Evolutionary conservation across 148 eudicot species (phyloP), one percentile per base, ranked within the genome.

Genomic region (Spergularia bocconei): DNA sequence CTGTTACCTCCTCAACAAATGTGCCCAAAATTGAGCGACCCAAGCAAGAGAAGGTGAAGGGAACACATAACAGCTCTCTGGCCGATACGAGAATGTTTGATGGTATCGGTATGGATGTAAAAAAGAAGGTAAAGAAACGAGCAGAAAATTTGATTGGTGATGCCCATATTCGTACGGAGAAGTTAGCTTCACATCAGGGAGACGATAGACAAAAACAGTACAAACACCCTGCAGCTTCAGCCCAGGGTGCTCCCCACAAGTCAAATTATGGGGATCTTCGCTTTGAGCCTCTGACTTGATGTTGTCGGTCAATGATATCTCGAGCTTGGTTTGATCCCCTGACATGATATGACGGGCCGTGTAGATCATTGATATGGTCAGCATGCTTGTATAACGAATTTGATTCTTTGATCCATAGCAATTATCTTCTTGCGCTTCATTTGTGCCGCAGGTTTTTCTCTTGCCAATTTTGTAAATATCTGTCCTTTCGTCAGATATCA

Each of bases 121-220:
- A 88, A 85, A 91, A 91, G 76, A 95, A 89, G 77, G 84, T 84
- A 23, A 91, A 92, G 79, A 88, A 85, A 87, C 89, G 84, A 86
- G 85, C 85, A 67, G 91, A 90, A 64, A 29, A 64, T 14, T 83
- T 79, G 23, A 33, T 29, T 33, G 83, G 71, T 41, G 91, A 85
- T 60, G 59, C 73, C 75, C 85, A 77, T 36, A 25, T 72, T 38
- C 88, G 69, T 44, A 73, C 84, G 4, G 91, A 89, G 70, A 87
- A 86, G 77, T 47, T 64, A 55, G 66, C 69, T 77, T 79, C 82
- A 21, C 80, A 77, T 39, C 84, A 58, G 14, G 82, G 79, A 4
- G 90, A 86, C 59, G 90, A 89, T 58, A 78, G 80, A 64, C 80
- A 79, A 67, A 89, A 86, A 71, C 71, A 80, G 50, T 79, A 80